These are phyloP conservation scores for Mercurialis annua DNA, from an alignment of 345 rosid genomes.

Conservation along the genomic window DNA sequence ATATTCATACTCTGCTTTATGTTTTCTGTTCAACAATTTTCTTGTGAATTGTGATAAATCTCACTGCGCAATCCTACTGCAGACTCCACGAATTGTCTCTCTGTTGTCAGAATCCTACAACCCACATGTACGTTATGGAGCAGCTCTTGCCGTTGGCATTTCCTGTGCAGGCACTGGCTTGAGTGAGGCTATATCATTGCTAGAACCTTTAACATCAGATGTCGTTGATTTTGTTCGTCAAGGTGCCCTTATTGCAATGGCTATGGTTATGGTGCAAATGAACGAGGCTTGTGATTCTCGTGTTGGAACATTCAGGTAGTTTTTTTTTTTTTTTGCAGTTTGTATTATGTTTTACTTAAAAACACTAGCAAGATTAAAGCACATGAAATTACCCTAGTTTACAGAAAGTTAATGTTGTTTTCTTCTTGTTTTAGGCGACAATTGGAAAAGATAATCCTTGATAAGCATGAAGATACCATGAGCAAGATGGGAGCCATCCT, in stretches of 20 bases:
- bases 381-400: not conserved
- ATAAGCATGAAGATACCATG: slow-evolving; percentile 98
- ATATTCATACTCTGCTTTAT: not conserved
- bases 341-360: not conserved
- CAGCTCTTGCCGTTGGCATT: slow-evolving; percentile 98
- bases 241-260: slow-evolving; percentile 99
- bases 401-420: not conserved
- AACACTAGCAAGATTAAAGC: not conserved
- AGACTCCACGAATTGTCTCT: slow-evolving; percentile 98
- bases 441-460: slow-evolving; percentile 86
- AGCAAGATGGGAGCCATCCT: slow-evolving; percentile 99
- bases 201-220: slow-evolving; percentile 96
- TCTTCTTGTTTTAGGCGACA: slow-evolving; percentile 60
- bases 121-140: slow-evolving; percentile 99
- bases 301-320: slow-evolving; percentile 91
- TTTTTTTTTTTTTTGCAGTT: not conserved
- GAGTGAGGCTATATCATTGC: slow-evolving; percentile 96
- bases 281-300: slow-evolving; percentile 98
- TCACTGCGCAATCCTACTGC: slow-evolving; percentile 28
- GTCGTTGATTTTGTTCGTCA: slow-evolving; percentile 99
- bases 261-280: slow-evolving; percentile 97
- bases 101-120: slow-evolving; percentile 94
- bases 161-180: slow-evolving; percentile 99
- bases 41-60: slow-evolving; percentile 8
- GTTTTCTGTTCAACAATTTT: not conserved